These are phyloP conservation scores for Arthrobotrys iridis DNA, from an alignment of 2,329 filamentous ascomycete species.

Conservation along the genomic window DNA sequence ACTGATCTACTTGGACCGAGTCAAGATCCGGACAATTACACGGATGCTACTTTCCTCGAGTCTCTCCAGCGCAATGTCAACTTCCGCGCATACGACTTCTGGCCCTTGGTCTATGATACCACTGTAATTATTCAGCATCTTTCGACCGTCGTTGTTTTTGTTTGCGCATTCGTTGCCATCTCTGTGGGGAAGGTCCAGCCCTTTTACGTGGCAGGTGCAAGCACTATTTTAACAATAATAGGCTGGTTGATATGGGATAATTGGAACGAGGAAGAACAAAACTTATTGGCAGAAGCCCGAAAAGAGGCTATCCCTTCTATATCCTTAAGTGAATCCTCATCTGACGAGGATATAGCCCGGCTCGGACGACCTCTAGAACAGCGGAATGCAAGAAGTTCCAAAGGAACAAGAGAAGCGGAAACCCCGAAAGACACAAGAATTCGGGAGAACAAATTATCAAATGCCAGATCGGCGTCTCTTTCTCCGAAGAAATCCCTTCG, in stretches of 20 bases:
- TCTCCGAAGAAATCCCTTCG: conserved; percentile 25
- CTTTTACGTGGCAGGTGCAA: conserved; percentile 85
- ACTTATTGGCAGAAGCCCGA: conserved; percentile 16
- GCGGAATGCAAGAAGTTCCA: not conserved
- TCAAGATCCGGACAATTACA: conserved; percentile 96
- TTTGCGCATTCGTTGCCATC: conserved; percentile 92
- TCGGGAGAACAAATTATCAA: conserved; percentile 8
- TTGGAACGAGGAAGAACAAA: conserved; percentile 54
- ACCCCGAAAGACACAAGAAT: not conserved
- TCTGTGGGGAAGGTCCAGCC: conserved; percentile 87
- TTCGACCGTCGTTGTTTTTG: conserved; percentile 91
- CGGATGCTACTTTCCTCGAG: conserved; percentile 95
- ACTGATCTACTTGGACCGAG: conserved; percentile 55
- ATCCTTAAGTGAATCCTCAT: not conserved
- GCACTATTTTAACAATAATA: conserved; percentile 80
- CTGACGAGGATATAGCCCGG: not conserved
- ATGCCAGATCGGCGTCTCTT: conserved; percentile 23
- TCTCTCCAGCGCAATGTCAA: conserved; percentile 94
- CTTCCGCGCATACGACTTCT: conserved; percentile 95
- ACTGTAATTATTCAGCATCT: conserved; percentile 98
- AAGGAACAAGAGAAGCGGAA: not conserved
- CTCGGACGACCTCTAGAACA: not conserved
- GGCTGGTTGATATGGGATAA: conserved; percentile 91
- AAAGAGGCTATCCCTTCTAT: not conserved
- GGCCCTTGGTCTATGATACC: conserved; percentile 92